Conservation (phyloP, 2,329 filamentous ascomycete species). For the Diaporthe velutina region DNA sequence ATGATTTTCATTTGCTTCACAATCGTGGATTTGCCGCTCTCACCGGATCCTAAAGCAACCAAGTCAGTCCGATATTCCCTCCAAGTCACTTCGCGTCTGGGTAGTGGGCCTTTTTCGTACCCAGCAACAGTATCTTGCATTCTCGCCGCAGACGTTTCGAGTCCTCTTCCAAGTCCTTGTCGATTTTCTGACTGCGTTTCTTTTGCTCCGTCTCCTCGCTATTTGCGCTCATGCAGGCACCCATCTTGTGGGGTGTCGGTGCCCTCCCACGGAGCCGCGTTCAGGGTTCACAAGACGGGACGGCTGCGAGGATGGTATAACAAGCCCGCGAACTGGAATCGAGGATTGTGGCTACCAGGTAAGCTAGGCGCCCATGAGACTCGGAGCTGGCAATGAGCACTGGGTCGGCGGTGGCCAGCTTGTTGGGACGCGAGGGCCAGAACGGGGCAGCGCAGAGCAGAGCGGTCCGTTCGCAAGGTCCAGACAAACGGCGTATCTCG, state of each 20-base stretch:
- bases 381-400: constrained; percentile 1
- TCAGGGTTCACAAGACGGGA: constrained; percentile 35
- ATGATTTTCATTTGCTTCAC: constrained; percentile 99
- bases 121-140: constrained; percentile 97
- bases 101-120: constrained; percentile 65
- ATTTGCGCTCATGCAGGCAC: constrained; percentile 90
- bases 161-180: constrained; percentile 93
- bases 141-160: constrained; percentile 92
- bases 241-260: constrained; percentile 72
- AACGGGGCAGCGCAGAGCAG: not conserved
- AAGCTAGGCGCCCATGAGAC: constrained; percentile 37
- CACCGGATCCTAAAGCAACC: constrained; percentile 82
- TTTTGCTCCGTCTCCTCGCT: constrained; percentile 92
- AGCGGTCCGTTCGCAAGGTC: constrained; percentile 21
- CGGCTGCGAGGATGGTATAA: constrained; percentile 29
- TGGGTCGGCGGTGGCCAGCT: constrained; percentile 9
- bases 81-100: not conserved
- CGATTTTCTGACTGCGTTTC: constrained; percentile 96
- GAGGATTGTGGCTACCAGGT: constrained; percentile 25
- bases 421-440: constrained; percentile 2
- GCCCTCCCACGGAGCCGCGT: constrained; percentile 39
- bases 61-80: constrained; percentile 11
- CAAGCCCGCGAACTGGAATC: constrained; percentile 23
- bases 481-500: constrained; percentile 19
- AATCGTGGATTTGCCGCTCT: constrained; percentile 99